phyloP scores from a whole-genome alignment of 208 protist genomes.

The Strigomonas culicis region DNA sequence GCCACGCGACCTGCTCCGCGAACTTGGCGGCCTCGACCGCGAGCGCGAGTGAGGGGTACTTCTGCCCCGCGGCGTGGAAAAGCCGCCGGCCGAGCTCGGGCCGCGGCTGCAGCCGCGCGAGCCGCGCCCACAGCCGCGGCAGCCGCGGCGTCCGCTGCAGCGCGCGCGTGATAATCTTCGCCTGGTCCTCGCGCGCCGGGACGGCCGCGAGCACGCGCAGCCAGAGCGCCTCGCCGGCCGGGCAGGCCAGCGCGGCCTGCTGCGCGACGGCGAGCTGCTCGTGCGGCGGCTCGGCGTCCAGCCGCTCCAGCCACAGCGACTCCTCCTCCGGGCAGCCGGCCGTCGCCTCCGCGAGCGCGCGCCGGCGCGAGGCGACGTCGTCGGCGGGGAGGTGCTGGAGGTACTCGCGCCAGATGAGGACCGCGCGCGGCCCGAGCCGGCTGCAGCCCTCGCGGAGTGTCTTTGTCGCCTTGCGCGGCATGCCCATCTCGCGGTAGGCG shows the following conservation, averaged over 20 bases:
- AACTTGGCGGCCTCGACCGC: conserved; percentile 77
- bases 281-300: conserved; percentile 43
- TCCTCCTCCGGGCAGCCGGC: conserved; percentile 46
- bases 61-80: conserved; percentile 53
- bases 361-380: conserved; percentile 35
- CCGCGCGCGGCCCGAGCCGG: conserved; percentile 52
- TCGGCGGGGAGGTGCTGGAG: conserved; percentile 31
- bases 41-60: conserved; percentile 61
- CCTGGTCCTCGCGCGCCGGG: conserved; percentile 42
- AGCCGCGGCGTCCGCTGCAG: conserved; percentile 58
- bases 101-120: conserved; percentile 48
- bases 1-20: conserved; percentile 53
- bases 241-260: conserved; percentile 66
- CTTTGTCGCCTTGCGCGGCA: conserved; percentile 48
- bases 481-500: conserved; percentile 69
- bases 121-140: conserved; percentile 61
- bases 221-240: conserved; percentile 69
- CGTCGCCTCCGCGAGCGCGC: conserved; percentile 68
- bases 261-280: conserved; percentile 54
- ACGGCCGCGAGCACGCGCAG: conserved; percentile 51
- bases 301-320: conserved; percentile 60
- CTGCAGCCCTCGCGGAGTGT: conserved; percentile 68
- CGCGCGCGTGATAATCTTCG: conserved; percentile 49
- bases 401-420: conserved; percentile 76
- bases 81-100: conserved; percentile 54